phyloP scores from a whole-genome alignment of 495 filamentous ascomycete genomes.

The Talaromyces proteolyticus region DNA sequence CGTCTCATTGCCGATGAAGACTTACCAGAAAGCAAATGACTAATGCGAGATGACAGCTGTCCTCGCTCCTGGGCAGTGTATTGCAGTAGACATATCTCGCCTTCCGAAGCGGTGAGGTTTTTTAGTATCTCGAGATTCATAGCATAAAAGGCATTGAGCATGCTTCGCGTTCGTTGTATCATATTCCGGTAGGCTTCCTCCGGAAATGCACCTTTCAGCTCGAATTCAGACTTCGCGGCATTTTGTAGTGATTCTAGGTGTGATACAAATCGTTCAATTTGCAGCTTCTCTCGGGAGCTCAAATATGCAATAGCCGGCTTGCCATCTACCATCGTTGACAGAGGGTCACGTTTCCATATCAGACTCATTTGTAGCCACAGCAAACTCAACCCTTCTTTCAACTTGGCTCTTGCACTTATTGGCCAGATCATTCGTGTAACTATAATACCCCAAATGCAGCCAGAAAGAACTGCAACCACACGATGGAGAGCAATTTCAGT shows the following conservation, averaged over 20 bases:
- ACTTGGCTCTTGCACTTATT: conserved; percentile 76
- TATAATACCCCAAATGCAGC: conserved; percentile 88
- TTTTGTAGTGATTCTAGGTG: conserved; percentile 65
- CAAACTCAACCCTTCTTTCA: conserved; percentile 78
- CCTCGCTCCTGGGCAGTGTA: conserved; percentile 76
- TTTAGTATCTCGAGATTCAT: conserved; percentile 92
- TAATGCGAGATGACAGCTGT: conserved; percentile 77
- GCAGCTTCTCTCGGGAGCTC: conserved; percentile 73
- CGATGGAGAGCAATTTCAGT: conserved; percentile 86
- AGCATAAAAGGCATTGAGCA: conserved; percentile 89
- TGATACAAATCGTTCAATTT: conserved; percentile 54
- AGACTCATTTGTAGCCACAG: conserved; percentile 93
- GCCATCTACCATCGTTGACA: conserved; percentile 61
- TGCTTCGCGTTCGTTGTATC: conserved; percentile 68
- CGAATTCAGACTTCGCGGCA: conserved; percentile 75
- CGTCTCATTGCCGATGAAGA: too few relatives aligned
- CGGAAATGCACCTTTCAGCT: conserved; percentile 80
- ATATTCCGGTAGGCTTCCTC: conserved; percentile 61
- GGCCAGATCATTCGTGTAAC: conserved; percentile 90
- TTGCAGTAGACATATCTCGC: conserved; percentile 71
- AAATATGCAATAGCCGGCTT: conserved; percentile 60
- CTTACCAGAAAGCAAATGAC: conserved; percentile 81
- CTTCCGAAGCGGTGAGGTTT: conserved; percentile 66
- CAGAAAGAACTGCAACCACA: conserved; percentile 78
- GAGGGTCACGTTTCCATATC: conserved; percentile 93